Percentiles rank a stretch among this genome's conserved stretches.
Conservation (phyloP, 139 green algal genomes). For the Chlamydomonas incerta region DNA sequence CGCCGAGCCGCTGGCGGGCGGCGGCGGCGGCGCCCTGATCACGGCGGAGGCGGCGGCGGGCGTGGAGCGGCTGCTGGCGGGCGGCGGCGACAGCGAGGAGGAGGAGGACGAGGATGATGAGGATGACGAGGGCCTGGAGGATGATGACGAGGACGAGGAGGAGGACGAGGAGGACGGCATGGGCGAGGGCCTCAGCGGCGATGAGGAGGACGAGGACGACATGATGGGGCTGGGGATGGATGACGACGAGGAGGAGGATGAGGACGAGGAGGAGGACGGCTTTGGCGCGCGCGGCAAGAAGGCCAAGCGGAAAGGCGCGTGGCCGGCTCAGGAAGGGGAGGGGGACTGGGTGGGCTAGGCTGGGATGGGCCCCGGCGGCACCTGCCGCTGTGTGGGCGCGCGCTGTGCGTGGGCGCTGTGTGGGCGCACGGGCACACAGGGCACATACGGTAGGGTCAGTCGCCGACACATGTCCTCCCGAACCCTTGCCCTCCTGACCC, state of each 20-base stretch:
- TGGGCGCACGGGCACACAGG: too few relatives aligned
- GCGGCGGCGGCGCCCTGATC: slow-evolving; percentile 32
- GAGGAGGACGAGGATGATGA: background rate
- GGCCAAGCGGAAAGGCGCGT: background rate
- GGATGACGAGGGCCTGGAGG: background rate
- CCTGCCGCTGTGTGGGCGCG: too few relatives aligned
- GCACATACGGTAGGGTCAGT: too few relatives aligned
- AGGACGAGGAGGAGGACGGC: background rate
- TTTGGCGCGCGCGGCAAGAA: slow-evolving; percentile 9
- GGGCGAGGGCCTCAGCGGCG: slow-evolving; percentile 10
- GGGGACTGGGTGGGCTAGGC: too few relatives aligned
- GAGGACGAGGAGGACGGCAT: background rate
- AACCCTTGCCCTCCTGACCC: too few relatives aligned
- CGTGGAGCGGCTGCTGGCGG: slow-evolving; percentile 51
- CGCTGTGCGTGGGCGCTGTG: too few relatives aligned
- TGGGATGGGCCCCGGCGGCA: too few relatives aligned
- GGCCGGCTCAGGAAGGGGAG: background rate
- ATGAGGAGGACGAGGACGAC: slow-evolving; percentile 11
- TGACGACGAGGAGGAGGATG: background rate
- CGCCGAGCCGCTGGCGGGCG: background rate
- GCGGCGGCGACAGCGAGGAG: background rate
- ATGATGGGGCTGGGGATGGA: too few relatives aligned
- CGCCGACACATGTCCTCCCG: too few relatives aligned
- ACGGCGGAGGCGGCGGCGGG: slow-evolving; percentile 50
- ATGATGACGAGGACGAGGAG: background rate